Conservation (phyloP, 1,284 basidiomycete species). For the Golubevia pallescens region DNA sequence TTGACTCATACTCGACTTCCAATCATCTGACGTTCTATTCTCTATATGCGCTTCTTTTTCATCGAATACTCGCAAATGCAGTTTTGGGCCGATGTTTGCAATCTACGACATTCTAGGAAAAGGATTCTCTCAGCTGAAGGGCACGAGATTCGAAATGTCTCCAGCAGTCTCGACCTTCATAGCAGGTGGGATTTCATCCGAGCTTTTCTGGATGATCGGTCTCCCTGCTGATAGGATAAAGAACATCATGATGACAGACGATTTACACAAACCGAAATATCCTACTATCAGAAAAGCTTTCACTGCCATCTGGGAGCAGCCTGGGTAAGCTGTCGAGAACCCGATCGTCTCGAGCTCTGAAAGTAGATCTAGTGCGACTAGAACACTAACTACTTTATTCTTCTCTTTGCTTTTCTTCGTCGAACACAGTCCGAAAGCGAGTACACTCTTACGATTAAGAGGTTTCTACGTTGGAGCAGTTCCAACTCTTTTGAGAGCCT, state of each 20-base stretch:
- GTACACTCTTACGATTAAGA: neutral
- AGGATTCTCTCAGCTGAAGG: constrained; percentile 16
- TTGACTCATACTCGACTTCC: too few relatives aligned
- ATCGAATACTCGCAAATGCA: constrained; percentile 35
- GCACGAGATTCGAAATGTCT: constrained; percentile 23
- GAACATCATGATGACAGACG: constrained; percentile 2
- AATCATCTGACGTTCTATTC: constrained; percentile 21
- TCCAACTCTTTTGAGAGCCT: constrained; percentile 49
- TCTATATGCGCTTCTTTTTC: constrained; percentile 36
- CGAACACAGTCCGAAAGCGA: neutral
- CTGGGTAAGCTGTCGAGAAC: constrained; percentile 19
- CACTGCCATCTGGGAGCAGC: constrained; percentile 27
- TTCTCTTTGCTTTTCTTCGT: constrained; percentile 22
- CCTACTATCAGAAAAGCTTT: constrained; percentile 23
- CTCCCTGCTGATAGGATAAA: constrained; percentile 57
- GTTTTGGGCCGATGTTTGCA: constrained; percentile 7
- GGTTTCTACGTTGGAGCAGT: constrained; percentile 27
- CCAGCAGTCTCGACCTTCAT: constrained; percentile 45
- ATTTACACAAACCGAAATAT: constrained; percentile 26
- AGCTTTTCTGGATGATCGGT: constrained; percentile 52
- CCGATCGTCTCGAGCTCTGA: too few relatives aligned
- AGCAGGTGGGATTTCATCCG: constrained; percentile 48
- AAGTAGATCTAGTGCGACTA: constrained; percentile 1
- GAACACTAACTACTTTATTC: constrained; percentile 24
- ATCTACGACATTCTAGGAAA: constrained; percentile 5